Percentiles rank a stretch among this genome's conserved stretches.
These are phyloP conservation scores for Mycosphaerella arachidis DNA, from an alignment of 2,329 filamentous ascomycete species.

Conservation along the genomic window DNA sequence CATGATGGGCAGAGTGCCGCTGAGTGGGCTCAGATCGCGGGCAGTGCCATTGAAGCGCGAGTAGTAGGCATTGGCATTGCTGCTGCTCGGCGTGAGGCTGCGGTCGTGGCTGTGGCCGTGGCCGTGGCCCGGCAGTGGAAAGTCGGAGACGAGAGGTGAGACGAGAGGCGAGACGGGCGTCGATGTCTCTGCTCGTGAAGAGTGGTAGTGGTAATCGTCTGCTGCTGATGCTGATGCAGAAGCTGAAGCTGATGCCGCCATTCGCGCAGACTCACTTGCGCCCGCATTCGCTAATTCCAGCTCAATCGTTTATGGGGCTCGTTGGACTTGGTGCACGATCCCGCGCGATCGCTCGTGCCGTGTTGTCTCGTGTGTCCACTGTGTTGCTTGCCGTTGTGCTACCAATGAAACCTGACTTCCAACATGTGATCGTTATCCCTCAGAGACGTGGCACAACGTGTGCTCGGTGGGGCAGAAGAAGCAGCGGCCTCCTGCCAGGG, in stretches of 20 bases:
- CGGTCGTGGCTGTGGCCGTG: neutral
- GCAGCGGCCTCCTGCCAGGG: neutral
- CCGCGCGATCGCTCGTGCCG: neutral
- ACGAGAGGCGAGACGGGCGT: neutral
- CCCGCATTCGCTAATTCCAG: too few relatives aligned
- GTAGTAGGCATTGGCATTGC: neutral
- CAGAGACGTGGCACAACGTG: neutral
- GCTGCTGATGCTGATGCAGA: neutral
- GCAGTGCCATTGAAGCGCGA: slow-evolving; percentile 1
- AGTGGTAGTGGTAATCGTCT: neutral
- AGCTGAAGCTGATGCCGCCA: neutral
- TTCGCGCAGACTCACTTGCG: neutral
- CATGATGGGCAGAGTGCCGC: slow-evolving; percentile 13
- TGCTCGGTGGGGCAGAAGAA: neutral
- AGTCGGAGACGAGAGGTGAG: slow-evolving; percentile 1
- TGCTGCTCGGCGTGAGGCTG: neutral
- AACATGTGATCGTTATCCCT: neutral
- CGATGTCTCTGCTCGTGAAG: neutral
- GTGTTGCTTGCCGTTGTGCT: neutral
- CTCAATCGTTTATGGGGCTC: neutral
- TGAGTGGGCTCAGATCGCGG: slow-evolving; percentile 7
- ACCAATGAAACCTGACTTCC: neutral
- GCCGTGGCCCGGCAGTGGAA: neutral
- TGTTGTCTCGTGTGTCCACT: neutral
- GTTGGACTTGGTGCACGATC: neutral